These are phyloP conservation scores for Aspergillus oerlinghausenensis DNA, from an alignment of 2,329 filamentous ascomycete genomes.

Conservation along the genomic window DNA sequence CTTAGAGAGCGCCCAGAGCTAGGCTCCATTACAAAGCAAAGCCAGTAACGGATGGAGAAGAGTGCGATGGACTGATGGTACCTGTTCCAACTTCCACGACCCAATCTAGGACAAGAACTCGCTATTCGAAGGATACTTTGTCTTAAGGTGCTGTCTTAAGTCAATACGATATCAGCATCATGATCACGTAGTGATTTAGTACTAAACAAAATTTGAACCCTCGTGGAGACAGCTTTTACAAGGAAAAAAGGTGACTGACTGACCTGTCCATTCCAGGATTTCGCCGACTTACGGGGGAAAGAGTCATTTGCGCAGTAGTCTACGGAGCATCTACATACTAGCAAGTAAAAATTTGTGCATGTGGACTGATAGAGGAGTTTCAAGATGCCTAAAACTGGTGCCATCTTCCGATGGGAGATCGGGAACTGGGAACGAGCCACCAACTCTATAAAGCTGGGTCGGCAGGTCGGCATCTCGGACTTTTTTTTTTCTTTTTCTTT, in stretches of 20 bases:
- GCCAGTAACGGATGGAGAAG: not conserved
- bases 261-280: not conserved
- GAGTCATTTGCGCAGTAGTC: no score
- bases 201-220: no score
- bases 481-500: not conserved
- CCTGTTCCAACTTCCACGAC: not conserved
- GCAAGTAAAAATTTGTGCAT: not conserved
- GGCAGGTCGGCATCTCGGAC: constrained; percentile 20
- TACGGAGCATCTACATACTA: no score
- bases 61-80: no score
- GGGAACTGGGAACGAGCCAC: not conserved
- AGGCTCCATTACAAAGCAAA: not conserved
- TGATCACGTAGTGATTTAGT: not conserved
- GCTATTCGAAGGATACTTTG: not conserved
- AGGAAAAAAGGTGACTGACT: no score
- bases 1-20: no score
- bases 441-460: not conserved
- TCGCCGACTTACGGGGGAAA: constrained; percentile 8
- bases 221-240: not conserved
- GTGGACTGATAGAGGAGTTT: not conserved
- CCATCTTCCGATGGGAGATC: constrained; percentile 1
- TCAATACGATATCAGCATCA: not conserved
- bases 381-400: not conserved
- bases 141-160: not conserved
- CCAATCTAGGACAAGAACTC: not conserved